Evolutionary conservation across 2,329 filamentous ascomycete species (phyloP), one percentile per base, ranked within the genome.

Genomic region (Colletotrichum agaves): DNA sequence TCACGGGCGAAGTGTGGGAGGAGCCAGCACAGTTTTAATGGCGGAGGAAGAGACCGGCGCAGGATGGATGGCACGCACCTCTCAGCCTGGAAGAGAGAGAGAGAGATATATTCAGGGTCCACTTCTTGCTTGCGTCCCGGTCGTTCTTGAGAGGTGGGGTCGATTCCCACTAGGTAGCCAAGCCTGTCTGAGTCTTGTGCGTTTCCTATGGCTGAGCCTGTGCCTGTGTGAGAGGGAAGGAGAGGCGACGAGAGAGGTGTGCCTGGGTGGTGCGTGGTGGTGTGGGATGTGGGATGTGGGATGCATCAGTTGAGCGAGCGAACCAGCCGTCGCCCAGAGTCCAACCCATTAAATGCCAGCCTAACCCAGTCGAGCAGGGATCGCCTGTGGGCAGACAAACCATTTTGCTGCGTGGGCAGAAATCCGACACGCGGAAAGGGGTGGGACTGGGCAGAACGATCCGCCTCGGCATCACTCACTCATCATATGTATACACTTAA

Each of bases 331-430:
- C 53, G 46, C 58, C 52, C 63, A 52, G 44, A 67, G 64, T 64
- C 61, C 59, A 67, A 61, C 64, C 61, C 61, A 60, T 55, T 46
- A 59, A 59, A 64, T 53, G 47, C 64, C 53, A 52, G 17, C 52
- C 61, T 64, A 67, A 59, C 61, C 61, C 47, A 46, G 64, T 43
- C 31, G 31, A 59, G 64, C 61, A 67, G 47, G 64, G 53, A 64
- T 60, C 53, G 53, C 21, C 46, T 11, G 43, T 49, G 64, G 53
- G 53, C 64, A 64, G 64, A 59, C 53, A 67, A 55, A 49, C 15
- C 53, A 43, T 64, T 64, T 67, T 67, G 37, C 64, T 67, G 64
- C 64, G 61, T 67, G 64, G 64, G 64, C 64, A 64, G 61, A 67
- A 59, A 64, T 64, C 46, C 47, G 17, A 64, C 31, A 21, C 46